These are phyloP conservation scores for Tricholoma matsutake DNA, from an alignment of 768 basidiomycete genomes.

Conservation along the genomic window DNA sequence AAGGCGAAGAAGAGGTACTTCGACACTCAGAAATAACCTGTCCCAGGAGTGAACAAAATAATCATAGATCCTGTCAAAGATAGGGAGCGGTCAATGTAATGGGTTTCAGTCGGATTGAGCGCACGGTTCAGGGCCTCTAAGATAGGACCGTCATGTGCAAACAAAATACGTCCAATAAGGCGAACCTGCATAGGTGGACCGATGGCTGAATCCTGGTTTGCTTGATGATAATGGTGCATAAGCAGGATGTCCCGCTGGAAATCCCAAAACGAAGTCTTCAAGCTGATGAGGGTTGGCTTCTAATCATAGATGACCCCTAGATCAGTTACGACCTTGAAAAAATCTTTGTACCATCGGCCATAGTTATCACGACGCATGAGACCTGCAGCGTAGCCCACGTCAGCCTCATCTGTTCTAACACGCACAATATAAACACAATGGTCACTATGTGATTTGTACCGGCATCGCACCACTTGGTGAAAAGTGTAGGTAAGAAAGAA, in stretches of 20 bases:
- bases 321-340: conserved; percentile 94
- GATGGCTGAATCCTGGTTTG: conserved; percentile 44
- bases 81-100: conserved; percentile 93
- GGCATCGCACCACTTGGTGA: conserved; percentile 78
- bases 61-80: conserved; percentile 84
- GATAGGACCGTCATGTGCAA: conserved; percentile 93
- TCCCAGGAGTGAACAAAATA: conserved; percentile 88
- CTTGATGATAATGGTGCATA: conserved; percentile 84
- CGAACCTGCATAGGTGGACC: conserved; percentile 56
- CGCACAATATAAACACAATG: conserved; percentile 90
- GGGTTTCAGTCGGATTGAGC: conserved; percentile 88
- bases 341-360: conserved; percentile 88
- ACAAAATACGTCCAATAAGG: conserved; percentile 74
- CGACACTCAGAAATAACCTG: conserved; percentile 89
- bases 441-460: conserved; percentile 92
- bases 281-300: conserved; percentile 78
- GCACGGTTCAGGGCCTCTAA: conserved; percentile 92
- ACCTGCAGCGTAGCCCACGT: conserved; percentile 80
- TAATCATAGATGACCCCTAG: conserved; percentile 85
- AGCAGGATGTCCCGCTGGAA: conserved; percentile 91
- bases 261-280: conserved; percentile 88
- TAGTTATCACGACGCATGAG: conserved; percentile 74
- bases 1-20: conserved; percentile 84
- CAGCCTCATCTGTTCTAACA: conserved; percentile 81
- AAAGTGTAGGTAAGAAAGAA: conserved; percentile 89